A percentile compares a stretch with the other conserved stretches of the same genome.
These are phyloP conservation scores for Hypoxylon sp. DNA, from an alignment of 2,329 filamentous ascomycete species.

Conservation along the genomic window DNA sequence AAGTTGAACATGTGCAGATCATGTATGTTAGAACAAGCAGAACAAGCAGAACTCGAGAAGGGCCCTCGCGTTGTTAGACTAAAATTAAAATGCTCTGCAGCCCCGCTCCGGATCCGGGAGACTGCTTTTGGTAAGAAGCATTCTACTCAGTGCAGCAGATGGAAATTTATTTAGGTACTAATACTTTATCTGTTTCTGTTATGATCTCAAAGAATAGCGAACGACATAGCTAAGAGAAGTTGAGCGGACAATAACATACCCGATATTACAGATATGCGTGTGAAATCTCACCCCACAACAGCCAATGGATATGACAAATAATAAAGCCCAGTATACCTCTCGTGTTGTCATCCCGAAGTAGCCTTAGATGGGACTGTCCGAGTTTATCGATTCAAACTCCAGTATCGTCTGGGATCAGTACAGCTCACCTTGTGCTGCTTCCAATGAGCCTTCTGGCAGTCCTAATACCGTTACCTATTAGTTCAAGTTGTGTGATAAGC, in stretches of 20 bases:
- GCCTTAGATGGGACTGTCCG: background rate
- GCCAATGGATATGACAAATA: background rate
- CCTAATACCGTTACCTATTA: slow-evolving; percentile 13
- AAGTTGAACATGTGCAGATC: too few species aligned
- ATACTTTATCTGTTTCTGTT: background rate
- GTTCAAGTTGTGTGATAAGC: background rate
- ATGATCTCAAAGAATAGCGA: background rate
- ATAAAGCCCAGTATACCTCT: background rate
- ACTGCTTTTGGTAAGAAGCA: background rate
- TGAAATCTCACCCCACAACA: background rate
- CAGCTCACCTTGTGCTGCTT: slow-evolving; percentile 26
- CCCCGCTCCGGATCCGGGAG: background rate
- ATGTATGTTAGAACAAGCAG: too few species aligned
- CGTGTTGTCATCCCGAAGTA: background rate
- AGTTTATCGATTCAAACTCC: slow-evolving; percentile 1
- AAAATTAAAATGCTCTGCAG: too few species aligned
- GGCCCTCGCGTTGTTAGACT: too few species aligned
- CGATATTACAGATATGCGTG: background rate
- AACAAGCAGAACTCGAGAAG: too few species aligned
- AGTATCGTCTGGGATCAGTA: background rate
- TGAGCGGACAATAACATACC: background rate
- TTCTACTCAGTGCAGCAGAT: background rate
- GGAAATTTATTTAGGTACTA: background rate
- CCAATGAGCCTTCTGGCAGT: slow-evolving; percentile 39
- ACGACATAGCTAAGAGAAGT: background rate